Evolutionary conservation across 1,284 basidiomycete species (phyloP), one percentile per base, ranked within the genome.

Genomic region (Marasmius tenuissimus): DNA sequence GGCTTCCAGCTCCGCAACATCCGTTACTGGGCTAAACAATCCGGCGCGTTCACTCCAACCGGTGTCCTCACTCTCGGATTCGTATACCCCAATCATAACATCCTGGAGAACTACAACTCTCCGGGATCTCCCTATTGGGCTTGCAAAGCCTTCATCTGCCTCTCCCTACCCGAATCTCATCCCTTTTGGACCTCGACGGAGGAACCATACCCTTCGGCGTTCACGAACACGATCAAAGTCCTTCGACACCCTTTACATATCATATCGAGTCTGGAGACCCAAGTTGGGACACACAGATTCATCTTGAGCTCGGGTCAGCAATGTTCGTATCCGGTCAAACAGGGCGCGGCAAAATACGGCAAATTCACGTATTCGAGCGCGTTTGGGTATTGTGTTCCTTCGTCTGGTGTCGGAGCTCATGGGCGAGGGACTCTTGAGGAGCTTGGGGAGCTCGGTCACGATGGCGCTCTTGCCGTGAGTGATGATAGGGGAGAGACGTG

Each of bases 71-170:
- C 88, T 7, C 88, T 93, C 66, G 90, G 90, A 2, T 93, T 82
- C 70, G 76, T 78, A 60, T 92, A 90, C 69, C 88, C 89, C 22
- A 91, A 91, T 68, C 85, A 85, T 72, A 88, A 87, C 70, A 85
- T 91, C 78, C 88, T 87, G 14, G 85, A 92, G 71, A 91, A 89
- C 74, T 92, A 93, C 76, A 92, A 91, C 71, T 90, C 88, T 0
- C 88, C 89, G 1, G 89, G 89, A 57, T 91, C 88, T n/a, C 87
- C 88, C 0, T 93, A 92, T 73, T 92, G 91, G 91, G 89, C 86
- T 69, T 92, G 88, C 78, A 91, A 92, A 69, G 86, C 89, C 0
- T 92, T 92, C 73, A 79, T 88, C 47, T 76, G 86, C 4, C 82
- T 92, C n/a, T 78, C 87, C 2, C 79, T 91, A 1, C 81, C 87